Evolutionary conservation across 345 rosid species (phyloP), one percentile per base, ranked within the genome.

Genomic region (Isatis tinctoria): DNA sequence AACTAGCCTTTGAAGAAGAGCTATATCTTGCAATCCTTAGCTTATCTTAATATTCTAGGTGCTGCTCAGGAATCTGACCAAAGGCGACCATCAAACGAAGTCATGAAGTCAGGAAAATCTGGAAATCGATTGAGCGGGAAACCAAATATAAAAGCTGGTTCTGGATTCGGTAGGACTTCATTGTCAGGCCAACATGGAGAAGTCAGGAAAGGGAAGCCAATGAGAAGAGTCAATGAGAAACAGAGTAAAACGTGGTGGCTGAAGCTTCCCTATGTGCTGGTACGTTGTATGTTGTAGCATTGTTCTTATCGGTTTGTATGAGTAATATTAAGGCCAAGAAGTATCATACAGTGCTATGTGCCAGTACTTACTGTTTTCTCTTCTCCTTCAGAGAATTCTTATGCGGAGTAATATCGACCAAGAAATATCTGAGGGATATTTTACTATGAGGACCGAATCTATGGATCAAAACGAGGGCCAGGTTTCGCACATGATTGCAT

Each of bases 241-340:
- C 64, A 49, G 36, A 48, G 69, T 59, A 58, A 78, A 60, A 27
- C 80, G 37, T 90, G 98, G 97, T 90, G 97, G 98, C 70, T 79
- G 67, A 89, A 86, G 41, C 93, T 90, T 79, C 89, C 90, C 10
- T 89, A 85, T 78, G 89, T 86, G 71, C 70, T 87, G 16, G 96
- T 88, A 85, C 0, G 89, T 79, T 69, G 26, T 47, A 27, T 8
- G 11, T 22, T 32, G 64, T 44, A 36, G 52, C 20, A 30, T 72
- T 62, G 52, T 14, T 67, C 26, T 37, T 67, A 16, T 14, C 10
- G 1, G 48, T 67, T 36, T 44, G 26, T 40, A 27, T 53, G 36
- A 40, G 6, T 30, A 30, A 33, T 5, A 52, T 20, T 8, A 11
- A 1, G 26, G 43, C 13, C 59, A 27, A 4, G 33, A 52, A 52